These are phyloP conservation scores for Triticum aestivum DNA, from an alignment of 176 grass and related monocot species.

Conservation along the genomic window DNA sequence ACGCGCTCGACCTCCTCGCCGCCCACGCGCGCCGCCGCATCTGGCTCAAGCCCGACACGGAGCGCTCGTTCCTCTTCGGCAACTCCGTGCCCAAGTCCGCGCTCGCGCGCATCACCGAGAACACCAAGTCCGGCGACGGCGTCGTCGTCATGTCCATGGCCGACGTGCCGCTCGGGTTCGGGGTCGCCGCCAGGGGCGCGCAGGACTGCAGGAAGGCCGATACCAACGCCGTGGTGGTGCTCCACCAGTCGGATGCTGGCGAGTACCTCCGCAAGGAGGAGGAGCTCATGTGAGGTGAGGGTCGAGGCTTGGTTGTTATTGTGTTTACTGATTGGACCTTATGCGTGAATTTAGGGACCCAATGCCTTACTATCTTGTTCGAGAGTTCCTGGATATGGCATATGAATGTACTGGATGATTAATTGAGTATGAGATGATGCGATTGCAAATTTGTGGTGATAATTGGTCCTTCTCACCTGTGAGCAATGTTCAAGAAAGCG, in stretches of 20 bases:
- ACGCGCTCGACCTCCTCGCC: conserved; percentile 81
- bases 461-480: background rate
- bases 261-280: conserved; percentile 84
- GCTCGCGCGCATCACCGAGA: conserved; percentile 87
- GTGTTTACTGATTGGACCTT: background rate
- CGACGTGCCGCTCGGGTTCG: conserved; percentile 79
- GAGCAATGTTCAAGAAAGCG: too few species aligned
- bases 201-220: conserved; percentile 89
- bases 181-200: conserved; percentile 59
- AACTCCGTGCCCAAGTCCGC: conserved; percentile 87
- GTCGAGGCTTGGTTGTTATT: background rate
- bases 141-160: conserved; percentile 86
- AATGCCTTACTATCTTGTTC: background rate
- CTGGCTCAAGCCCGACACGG: conserved; percentile 85
- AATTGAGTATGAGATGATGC: conserved; percentile 3
- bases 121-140: conserved; percentile 66
- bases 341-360: background rate
- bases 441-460: background rate
- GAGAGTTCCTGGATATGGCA: background rate
- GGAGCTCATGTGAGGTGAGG: conserved; percentile 63
- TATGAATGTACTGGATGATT: background rate
- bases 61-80: conserved; percentile 84
- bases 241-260: conserved; percentile 71
- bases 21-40: conserved; percentile 83
- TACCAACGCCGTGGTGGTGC: conserved; percentile 69